phyloP scores from a whole-genome alignment of 2,329 filamentous ascomycete species.

The Fusarium armeniacum region DNA sequence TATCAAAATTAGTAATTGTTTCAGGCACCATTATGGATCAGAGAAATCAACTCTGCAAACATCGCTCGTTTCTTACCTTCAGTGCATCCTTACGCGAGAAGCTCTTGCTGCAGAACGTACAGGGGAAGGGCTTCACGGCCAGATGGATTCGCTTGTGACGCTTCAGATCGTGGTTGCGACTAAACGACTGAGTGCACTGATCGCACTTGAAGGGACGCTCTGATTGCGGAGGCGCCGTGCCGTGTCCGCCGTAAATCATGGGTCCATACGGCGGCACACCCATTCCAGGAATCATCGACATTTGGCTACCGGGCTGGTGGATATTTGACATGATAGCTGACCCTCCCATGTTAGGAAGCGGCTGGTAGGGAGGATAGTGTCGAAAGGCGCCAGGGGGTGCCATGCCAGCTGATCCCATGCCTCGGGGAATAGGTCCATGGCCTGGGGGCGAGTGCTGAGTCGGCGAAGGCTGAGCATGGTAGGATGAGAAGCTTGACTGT shows the following conservation, averaged over 20 bases:
- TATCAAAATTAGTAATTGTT: slow-evolving; percentile 36
- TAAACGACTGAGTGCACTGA: slow-evolving; percentile 92
- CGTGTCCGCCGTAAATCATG: slow-evolving; percentile 70
- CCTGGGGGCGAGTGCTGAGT: slow-evolving; percentile 64
- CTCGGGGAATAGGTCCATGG: slow-evolving; percentile 56
- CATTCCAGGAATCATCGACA: slow-evolving; percentile 77
- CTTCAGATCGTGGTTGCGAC: slow-evolving; percentile 95
- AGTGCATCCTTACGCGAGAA: slow-evolving; percentile 97
- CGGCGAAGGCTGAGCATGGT: slow-evolving; percentile 54
- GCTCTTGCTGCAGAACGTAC: slow-evolving; percentile 91
- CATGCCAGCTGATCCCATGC: slow-evolving; percentile 57
- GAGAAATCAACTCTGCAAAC: background rate
- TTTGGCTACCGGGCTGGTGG: slow-evolving; percentile 77
- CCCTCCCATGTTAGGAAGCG: slow-evolving; percentile 73
- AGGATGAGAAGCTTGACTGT: slow-evolving; percentile 62
- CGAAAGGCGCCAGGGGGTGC: slow-evolving; percentile 67
- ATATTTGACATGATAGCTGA: slow-evolving; percentile 84
- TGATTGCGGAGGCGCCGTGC: slow-evolving; percentile 66
- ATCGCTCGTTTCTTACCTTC: slow-evolving; percentile 76
- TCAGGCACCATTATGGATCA: background rate
- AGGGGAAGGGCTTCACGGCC: slow-evolving; percentile 95
- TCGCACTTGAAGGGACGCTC: slow-evolving; percentile 97
- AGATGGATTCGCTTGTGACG: slow-evolving; percentile 95
- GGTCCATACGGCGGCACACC: slow-evolving; percentile 67
- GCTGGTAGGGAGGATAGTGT: slow-evolving; percentile 61